Evolutionary conservation across 345 rosid genomes (phyloP).

Genomic region (Syzygium aromaticum): DNA sequence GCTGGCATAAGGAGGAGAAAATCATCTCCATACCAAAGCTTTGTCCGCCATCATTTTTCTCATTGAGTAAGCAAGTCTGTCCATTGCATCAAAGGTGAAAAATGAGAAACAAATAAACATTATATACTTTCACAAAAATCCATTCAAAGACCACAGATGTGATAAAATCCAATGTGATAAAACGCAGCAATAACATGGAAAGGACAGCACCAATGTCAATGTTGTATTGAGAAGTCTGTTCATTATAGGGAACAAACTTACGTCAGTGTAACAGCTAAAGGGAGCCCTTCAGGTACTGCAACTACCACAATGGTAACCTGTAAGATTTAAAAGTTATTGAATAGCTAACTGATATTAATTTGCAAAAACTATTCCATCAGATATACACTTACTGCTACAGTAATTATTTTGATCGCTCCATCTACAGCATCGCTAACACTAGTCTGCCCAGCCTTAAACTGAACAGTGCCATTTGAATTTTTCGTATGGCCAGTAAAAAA

Average conservation of each 20-base stretch:
- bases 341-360: not conserved
- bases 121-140: not conserved
- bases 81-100: not conserved
- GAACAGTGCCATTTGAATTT: constrained; percentile 28
- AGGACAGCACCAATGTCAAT: not conserved
- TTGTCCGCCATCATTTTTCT: constrained; percentile 99
- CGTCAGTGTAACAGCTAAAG: constrained; percentile 97
- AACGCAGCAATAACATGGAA: not conserved
- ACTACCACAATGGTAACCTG: constrained; percentile 98
- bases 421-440: constrained; percentile 49
- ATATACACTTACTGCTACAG: constrained; percentile 67
- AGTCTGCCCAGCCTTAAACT: constrained; percentile 62
- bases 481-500: constrained; percentile 74
- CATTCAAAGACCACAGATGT: not conserved
- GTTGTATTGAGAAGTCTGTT: not conserved
- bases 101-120: not conserved
- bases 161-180: not conserved
- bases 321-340: constrained; percentile 10
- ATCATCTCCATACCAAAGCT: constrained; percentile 61
- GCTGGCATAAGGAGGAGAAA: not conserved
- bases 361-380: not conserved
- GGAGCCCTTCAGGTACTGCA: constrained; percentile 99
- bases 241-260: constrained; percentile 19
- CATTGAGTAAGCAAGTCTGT: constrained; percentile 97
- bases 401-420: constrained; percentile 66